Evolutionary conservation across 2,329 filamentous ascomycete species (phyloP).

Genomic region (Periconia digitata): DNA sequence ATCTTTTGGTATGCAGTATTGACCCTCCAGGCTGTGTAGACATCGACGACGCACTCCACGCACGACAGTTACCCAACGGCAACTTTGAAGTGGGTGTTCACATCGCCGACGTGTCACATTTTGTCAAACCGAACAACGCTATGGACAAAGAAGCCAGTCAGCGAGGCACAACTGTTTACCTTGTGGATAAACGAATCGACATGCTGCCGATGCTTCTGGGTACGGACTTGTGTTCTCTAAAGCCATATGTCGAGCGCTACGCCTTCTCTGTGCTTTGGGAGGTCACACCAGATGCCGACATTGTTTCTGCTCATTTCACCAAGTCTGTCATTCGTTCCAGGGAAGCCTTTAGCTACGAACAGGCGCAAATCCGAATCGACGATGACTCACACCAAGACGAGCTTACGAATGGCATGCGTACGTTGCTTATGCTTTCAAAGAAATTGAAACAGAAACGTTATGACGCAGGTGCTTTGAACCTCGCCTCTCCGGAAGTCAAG

Average conservation of each 20-base stretch:
- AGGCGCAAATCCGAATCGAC: conserved; percentile 91
- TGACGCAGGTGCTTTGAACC: conserved; percentile 86
- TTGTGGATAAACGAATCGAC: conserved; percentile 98
- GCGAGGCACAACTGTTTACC: conserved; percentile 92
- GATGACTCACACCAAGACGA: conserved; percentile 85
- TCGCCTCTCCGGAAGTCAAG: conserved; percentile 97
- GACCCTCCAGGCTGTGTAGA: conserved; percentile 95
- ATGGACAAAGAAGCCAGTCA: conserved; percentile 97
- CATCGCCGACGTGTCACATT: conserved; percentile 98
- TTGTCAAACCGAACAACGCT: conserved; percentile 93
- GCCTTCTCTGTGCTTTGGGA: conserved; percentile 68
- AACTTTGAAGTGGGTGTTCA: conserved; percentile 97
- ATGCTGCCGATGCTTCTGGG: conserved; percentile 97
- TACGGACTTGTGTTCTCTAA: conserved; percentile 93
- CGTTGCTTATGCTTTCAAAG: conserved; percentile 83
- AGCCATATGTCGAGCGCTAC: conserved; percentile 88
- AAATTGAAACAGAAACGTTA: conserved; percentile 93
- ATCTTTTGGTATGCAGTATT: conserved; percentile 92
- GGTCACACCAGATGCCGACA: conserved; percentile 78
- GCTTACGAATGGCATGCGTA: conserved; percentile 85
- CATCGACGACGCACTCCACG: conserved; percentile 96
- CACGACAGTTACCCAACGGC: conserved; percentile 79
- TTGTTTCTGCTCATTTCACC: conserved; percentile 83
- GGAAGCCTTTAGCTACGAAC: conserved; percentile 97
- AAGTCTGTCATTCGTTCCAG: conserved; percentile 97